Base-by-base conservation (phyloP, 441 rosid species). In the Corymbia citriodora region DNA sequence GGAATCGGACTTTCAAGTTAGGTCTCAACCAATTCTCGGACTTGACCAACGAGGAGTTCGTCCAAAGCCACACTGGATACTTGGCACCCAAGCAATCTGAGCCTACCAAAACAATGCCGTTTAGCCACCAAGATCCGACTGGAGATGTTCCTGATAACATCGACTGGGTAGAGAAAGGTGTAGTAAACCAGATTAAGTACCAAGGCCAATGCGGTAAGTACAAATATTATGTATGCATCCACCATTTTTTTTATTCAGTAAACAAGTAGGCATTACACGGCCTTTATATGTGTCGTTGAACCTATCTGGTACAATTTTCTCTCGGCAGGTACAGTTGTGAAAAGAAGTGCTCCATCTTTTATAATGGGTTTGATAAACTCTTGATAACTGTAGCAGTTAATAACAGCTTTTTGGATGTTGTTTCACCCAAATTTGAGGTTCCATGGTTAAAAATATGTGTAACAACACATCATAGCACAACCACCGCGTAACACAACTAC, bases 171-270 rank as follows among this genome's bases (percentile, higher is more conserved):
- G 48, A 87, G 15, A 31, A 17, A 8, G 88, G 83, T 4, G 90
- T 82, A 50, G 94, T 93, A 3, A 92, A 93, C 15, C 72, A 87
- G 29, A 33, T 93, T 45, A 93, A 93, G 83, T 55, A 91, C 82
- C 93, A 92, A 90, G 92, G 93, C 55, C 82, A 88, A 90, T 90
- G 94, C 48, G 90, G 92, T 87, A 52, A 89, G 89, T 50, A 54
- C 19, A 15, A 23, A 29, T 49, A 27, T 45, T 59, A 27, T 25
- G 15, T 25, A 59, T 59, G 65, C 29, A 27, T 59, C 65, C n/a
- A 10, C 65, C n/a, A 25, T 59, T 33, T n/a, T n/a, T 33, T 68
- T 68, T 33, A 9, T 17, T 4, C 70, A 13, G 1, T 61, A 29
- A 68, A 17, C 23, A 31, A 31, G 23, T 68, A 68, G 45, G 79